Conservation (phyloP, 116 monocot genomes). For the Phalaenopsis hybrid region DNA sequence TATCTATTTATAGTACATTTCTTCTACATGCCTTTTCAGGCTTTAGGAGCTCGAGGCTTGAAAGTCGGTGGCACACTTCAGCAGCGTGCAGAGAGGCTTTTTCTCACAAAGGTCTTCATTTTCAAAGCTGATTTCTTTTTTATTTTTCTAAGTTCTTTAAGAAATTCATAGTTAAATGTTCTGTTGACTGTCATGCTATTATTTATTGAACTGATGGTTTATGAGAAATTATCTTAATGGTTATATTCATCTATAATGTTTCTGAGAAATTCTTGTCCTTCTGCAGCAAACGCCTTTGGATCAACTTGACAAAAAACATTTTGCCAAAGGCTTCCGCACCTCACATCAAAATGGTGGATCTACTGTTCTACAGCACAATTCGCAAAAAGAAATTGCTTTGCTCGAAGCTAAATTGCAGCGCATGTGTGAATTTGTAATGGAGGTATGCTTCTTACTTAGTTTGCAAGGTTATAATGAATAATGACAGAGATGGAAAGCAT, state of each 20-base stretch:
- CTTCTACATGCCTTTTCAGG: slow-evolving; percentile 30
- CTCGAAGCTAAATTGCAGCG: slow-evolving; percentile 76
- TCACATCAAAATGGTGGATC: slow-evolving; percentile 45
- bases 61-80: slow-evolving; percentile 81
- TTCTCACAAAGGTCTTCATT: slow-evolving; percentile 56
- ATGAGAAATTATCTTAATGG: background rate
- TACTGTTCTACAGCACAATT: slow-evolving; percentile 16
- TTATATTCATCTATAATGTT: background rate
- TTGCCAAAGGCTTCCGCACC: slow-evolving; percentile 60
- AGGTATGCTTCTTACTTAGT: slow-evolving; percentile 43
- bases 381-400: slow-evolving; percentile 64
- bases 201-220: background rate
- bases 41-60: slow-evolving; percentile 67
- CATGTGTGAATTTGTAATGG: slow-evolving; percentile 72
- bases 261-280: background rate
- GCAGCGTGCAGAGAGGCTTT: slow-evolving; percentile 94
- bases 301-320: slow-evolving; percentile 89
- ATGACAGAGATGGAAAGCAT: background rate
- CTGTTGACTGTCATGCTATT: background rate
- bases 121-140: background rate
- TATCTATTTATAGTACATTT: background rate
- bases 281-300: slow-evolving; percentile 75
- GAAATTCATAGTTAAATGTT: background rate
- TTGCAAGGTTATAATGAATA: background rate
- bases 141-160: background rate